These are phyloP conservation scores for Porpolomopsis calyptriformis DNA, from an alignment of 768 basidiomycete species.

Conservation along the genomic window DNA sequence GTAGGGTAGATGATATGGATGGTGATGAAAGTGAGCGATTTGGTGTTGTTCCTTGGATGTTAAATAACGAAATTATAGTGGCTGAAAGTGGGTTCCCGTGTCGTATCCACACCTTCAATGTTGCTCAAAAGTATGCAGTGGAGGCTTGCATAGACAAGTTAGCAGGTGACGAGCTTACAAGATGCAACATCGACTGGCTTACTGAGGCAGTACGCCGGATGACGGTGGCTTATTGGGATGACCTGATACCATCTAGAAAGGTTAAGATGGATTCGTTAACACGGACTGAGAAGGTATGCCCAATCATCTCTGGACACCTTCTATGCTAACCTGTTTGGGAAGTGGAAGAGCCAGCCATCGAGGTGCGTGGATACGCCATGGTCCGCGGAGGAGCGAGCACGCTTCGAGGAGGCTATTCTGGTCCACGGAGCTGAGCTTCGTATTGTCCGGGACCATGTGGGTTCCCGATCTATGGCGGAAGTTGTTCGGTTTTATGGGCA, in stretches of 20 bases:
- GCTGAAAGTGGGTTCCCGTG: constrained; percentile 3
- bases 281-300: constrained; percentile 53
- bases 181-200: constrained; percentile 67
- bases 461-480: constrained; percentile 58
- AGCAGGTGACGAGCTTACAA: constrained; percentile 40
- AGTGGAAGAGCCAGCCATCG: constrained; percentile 70
- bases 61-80: constrained; percentile 1
- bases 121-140: constrained; percentile 31
- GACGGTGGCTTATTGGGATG: no score
- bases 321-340: neutral
- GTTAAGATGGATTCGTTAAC: constrained; percentile 53
- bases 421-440: constrained; percentile 74
- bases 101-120: neutral
- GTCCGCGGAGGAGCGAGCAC: constrained; percentile 55
- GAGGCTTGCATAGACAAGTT: constrained; percentile 54
- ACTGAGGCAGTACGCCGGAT: constrained; percentile 66
- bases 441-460: constrained; percentile 64
- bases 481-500: constrained; percentile 76
- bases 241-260: constrained; percentile 44
- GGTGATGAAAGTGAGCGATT: constrained; percentile 47
- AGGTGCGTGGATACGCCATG: constrained; percentile 63
- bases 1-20: constrained; percentile 52
- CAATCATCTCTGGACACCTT: neutral
- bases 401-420: constrained; percentile 67
- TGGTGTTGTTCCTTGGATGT: neutral